A percentile compares a stretch with the other conserved stretches of the same genome.
phyloP scores from a whole-genome alignment of 148 eudicot genomes.

The Rheum nobile region DNA sequence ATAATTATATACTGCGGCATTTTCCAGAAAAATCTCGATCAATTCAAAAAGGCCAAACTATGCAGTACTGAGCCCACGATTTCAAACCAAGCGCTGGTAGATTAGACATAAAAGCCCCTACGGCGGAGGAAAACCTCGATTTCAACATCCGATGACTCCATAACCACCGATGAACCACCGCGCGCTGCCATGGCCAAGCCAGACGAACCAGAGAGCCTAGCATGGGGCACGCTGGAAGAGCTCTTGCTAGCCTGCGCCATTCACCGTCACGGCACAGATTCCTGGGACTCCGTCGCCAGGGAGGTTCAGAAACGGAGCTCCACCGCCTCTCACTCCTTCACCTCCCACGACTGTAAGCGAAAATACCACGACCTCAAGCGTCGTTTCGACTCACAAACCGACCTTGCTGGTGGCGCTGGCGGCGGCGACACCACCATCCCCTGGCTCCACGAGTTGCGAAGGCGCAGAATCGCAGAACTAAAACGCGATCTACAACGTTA shows the following conservation, averaged over 20 bases:
- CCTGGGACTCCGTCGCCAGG: constrained; percentile 47
- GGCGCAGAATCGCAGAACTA: constrained; percentile 46
- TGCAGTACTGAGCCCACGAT: too few species aligned
- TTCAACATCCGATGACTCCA: not conserved
- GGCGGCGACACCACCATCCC: constrained; percentile 13
- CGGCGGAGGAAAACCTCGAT: not conserved
- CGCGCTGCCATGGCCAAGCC: constrained; percentile 8
- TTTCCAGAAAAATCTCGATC: too few species aligned
- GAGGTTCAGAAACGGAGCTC: constrained; percentile 34
- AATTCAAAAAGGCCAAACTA: too few species aligned
- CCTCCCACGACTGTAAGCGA: constrained; percentile 27
- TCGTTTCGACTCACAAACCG: constrained; percentile 27
- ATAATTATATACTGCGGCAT: too few species aligned
- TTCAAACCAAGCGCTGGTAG: not conserved
- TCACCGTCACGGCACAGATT: constrained; percentile 38
- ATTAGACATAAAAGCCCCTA: too few species aligned
- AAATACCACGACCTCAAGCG: constrained; percentile 40
- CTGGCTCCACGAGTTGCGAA: constrained; percentile 46
- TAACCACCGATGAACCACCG: not conserved
- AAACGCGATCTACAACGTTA: constrained; percentile 33
- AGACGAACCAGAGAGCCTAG: constrained; percentile 6
- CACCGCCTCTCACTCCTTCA: constrained; percentile 17
- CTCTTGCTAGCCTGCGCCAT: constrained; percentile 57
- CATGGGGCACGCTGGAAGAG: constrained; percentile 65
- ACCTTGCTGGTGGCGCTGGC: not conserved